A percentile compares a stretch with the other conserved stretches of the same genome.
Conservation (phyloP, 2,329 filamentous ascomycete species). For the Aspergillus thermomutatus region DNA sequence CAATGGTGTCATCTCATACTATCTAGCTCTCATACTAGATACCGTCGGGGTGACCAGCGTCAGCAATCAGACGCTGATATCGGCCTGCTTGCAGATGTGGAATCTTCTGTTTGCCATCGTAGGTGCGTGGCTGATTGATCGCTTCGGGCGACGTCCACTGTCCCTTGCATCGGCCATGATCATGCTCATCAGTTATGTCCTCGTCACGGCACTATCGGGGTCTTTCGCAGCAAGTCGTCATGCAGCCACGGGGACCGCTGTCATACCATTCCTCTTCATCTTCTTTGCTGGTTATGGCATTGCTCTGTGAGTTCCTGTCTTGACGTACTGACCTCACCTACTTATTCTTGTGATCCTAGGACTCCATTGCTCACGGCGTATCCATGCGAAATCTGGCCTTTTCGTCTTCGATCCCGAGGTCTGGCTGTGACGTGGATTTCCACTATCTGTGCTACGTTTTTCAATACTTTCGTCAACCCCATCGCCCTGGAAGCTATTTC, state of each 20-base stretch:
- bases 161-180: too few species aligned
- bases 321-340: too few species aligned
- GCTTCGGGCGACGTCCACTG: too few species aligned
- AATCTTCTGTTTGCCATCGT: conserved; percentile 11
- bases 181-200: too few species aligned
- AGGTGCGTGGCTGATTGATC: too few species aligned
- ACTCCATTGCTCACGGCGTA: conserved; percentile 8
- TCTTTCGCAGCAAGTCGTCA: too few species aligned
- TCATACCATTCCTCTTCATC: too few species aligned
- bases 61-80: conserved; percentile 14
- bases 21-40: conserved; percentile 13
- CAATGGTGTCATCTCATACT: conserved; percentile 24
- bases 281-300: too few species aligned
- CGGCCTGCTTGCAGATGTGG: conserved; percentile 20
- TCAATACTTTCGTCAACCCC: conserved; percentile 19
- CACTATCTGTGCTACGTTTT: conserved; percentile 5
- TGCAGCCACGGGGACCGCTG: too few species aligned
- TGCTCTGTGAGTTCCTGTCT: too few species aligned
- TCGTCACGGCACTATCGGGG: too few species aligned
- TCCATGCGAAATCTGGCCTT: conserved; percentile 24
- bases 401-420: conserved; percentile 21
- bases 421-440: conserved; percentile 19
- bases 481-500: conserved; percentile 18
- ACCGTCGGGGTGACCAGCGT: conserved; percentile 18
- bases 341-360: too few species aligned